Evolutionary conservation across 2,329 filamentous ascomycete species (phyloP).

Genomic region (Epichloe sibirici): DNA sequence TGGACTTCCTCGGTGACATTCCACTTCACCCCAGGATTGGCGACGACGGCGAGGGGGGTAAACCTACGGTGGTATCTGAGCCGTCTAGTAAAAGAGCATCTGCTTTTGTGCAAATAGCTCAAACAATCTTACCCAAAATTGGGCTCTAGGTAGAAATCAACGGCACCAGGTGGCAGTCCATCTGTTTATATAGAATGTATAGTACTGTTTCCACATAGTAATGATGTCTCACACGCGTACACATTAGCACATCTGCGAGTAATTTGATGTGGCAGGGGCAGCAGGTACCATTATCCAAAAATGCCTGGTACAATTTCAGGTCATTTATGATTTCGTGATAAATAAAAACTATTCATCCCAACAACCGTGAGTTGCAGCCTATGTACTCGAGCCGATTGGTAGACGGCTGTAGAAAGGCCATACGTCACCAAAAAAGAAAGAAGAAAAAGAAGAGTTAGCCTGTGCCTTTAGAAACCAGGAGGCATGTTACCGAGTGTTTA

Average conservation of each 20-base stretch:
- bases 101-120: constrained; percentile 61
- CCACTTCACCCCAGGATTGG: constrained; percentile 80
- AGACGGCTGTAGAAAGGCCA: background rate
- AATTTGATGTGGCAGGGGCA: background rate
- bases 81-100: constrained; percentile 60
- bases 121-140: constrained; percentile 36
- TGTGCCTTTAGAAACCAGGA: constrained; percentile 21
- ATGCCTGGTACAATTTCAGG: background rate
- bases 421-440: constrained; percentile 9
- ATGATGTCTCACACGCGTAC: background rate
- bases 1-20: constrained; percentile 79
- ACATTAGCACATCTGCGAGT: constrained; percentile 2
- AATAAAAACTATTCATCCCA: background rate
- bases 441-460: constrained; percentile 24
- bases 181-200: constrained; percentile 1
- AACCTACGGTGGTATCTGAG: constrained; percentile 81
- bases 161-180: background rate
- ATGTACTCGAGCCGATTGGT: constrained; percentile 6
- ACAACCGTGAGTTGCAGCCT: background rate
- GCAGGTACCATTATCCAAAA: constrained; percentile 5
- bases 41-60: constrained; percentile 74
- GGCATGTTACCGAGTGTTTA: constrained; percentile 24
- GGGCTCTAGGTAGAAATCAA: constrained; percentile 11
- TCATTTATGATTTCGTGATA: background rate
- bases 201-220: background rate